phyloP scores from a whole-genome alignment of 257 asterid genomes.

The Fraxinus americana region DNA sequence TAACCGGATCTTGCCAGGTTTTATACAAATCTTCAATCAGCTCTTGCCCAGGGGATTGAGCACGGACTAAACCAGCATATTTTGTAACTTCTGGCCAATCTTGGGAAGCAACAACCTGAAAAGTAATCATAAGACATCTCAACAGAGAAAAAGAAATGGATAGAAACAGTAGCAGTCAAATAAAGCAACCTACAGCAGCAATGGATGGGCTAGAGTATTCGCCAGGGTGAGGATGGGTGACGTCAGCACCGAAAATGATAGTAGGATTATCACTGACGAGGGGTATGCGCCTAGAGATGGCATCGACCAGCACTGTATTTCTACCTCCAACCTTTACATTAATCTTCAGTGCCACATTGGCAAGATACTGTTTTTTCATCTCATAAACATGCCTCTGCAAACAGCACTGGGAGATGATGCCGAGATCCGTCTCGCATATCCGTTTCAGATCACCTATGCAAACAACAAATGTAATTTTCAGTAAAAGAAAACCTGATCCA shows the following conservation, averaged over 20 bases:
- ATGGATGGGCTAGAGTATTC: constrained; percentile 98
- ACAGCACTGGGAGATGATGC: constrained; percentile 94
- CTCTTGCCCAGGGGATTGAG: constrained; percentile 96
- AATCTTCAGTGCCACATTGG: no score
- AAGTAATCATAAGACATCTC: background rate
- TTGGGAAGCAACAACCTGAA: constrained; percentile 95
- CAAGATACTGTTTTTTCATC: constrained; percentile 70
- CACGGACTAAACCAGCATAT: constrained; percentile 92
- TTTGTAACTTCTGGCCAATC: constrained; percentile 98
- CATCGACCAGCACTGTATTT: no score
- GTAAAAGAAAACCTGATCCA: background rate
- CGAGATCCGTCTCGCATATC: constrained; percentile 94
- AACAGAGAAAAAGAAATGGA: background rate
- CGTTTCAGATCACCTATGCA: constrained; percentile 79
- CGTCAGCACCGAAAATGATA: constrained; percentile 97
- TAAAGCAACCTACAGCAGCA: constrained; percentile 71
- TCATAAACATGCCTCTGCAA: constrained; percentile 80
- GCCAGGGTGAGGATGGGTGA: constrained; percentile 98
- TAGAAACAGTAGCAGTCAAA: background rate
- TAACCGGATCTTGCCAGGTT: constrained; percentile 83
- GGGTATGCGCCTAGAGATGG: no score
- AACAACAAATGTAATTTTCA: background rate
- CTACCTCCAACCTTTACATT: no score
- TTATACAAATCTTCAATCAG: constrained; percentile 85
- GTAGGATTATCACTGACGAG: constrained; percentile 83